Evolutionary conservation across 495 filamentous ascomycete genomes (phyloP).

Genomic region (Penicillium macrosclerotiorum): DNA sequence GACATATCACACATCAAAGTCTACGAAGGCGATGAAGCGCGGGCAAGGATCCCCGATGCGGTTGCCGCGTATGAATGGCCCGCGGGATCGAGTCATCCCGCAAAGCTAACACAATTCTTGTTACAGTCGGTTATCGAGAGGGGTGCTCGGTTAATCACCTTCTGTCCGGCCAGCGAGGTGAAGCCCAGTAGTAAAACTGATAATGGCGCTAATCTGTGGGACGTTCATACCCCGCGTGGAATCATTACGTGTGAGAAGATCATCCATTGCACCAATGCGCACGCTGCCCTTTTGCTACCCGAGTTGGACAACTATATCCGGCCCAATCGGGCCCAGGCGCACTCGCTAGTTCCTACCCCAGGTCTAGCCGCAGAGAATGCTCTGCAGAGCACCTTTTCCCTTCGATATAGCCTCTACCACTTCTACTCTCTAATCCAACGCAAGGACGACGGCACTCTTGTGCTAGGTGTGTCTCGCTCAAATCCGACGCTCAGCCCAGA

Average conservation of each 20-base stretch:
- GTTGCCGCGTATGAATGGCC: conserved; percentile 36
- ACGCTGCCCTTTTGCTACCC: conserved; percentile 28
- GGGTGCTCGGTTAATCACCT: conserved; percentile 24
- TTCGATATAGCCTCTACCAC: conserved; percentile 30
- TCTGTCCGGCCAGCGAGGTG: conserved; percentile 25
- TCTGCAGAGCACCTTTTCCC: conserved; percentile 24
- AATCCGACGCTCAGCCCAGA: conserved; percentile 25
- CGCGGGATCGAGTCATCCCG: conserved; percentile 31
- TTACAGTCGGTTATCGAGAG: conserved; percentile 18
- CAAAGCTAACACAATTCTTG: conserved; percentile 31
- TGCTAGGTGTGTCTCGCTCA: conserved; percentile 29
- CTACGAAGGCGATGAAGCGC: conserved; percentile 22
- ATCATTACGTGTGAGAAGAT: conserved; percentile 19
- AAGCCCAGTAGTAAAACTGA: too few relatives aligned
- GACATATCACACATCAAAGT: conserved; percentile 26
- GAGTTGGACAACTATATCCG: conserved; percentile 19
- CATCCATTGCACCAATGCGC: conserved; percentile 34
- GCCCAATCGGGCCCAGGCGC: conserved; percentile 31
- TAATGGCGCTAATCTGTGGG: conserved; percentile 14
- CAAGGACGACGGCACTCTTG: conserved; percentile 24
- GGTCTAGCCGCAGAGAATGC: conserved; percentile 14
- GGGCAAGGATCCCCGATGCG: conserved; percentile 17
- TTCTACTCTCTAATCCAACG: conserved; percentile 33
- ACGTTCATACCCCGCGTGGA: conserved; percentile 24
- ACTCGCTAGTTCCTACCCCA: conserved; percentile 23